A percentile compares a stretch with the other conserved stretches of the same genome.
Conservation (phyloP, 1,139 yeast species). For the Diutina neorugosa region DNA sequence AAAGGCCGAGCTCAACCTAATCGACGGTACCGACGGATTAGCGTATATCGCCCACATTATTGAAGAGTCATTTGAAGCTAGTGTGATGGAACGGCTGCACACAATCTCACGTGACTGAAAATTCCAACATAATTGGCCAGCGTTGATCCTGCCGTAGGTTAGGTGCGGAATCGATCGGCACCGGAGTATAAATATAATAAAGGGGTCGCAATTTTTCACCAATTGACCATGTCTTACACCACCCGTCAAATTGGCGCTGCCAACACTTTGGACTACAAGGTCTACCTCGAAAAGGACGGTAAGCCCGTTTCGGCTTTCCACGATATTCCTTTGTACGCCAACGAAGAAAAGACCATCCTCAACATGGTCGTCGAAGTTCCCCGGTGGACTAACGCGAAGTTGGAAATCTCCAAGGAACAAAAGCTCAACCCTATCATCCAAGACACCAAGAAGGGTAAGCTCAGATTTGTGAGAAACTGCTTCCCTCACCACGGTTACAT, state of each 20-base stretch:
- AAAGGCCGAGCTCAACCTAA: neutral
- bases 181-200: neutral
- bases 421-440: slow-evolving; percentile 83
- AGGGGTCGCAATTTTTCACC: slow-evolving; percentile 1
- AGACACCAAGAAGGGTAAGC: slow-evolving; percentile 84
- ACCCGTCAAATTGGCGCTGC: slow-evolving; percentile 8
- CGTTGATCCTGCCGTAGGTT: neutral
- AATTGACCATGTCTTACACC: slow-evolving; percentile 1
- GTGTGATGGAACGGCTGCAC: neutral
- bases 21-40: neutral
- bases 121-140: neutral
- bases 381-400: slow-evolving; percentile 89
- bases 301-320: slow-evolving; percentile 71
- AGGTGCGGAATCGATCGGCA: neutral
- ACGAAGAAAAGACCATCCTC: slow-evolving; percentile 49
- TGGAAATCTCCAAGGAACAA: slow-evolving; percentile 70
- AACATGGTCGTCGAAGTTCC: slow-evolving; percentile 94
- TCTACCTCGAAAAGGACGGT: slow-evolving; percentile 48
- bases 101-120: neutral
- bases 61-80: neutral
- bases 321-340: slow-evolving; percentile 72
- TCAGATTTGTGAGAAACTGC: slow-evolving; percentile 78
- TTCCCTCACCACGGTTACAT: slow-evolving; percentile 96
- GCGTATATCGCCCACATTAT: neutral
- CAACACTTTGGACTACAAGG: slow-evolving; percentile 82